Percentiles rank a stretch among this genome's conserved stretches.
phyloP scores from a whole-genome alignment of 352 stramenopile species.

The Phytophthora cactorum region DNA sequence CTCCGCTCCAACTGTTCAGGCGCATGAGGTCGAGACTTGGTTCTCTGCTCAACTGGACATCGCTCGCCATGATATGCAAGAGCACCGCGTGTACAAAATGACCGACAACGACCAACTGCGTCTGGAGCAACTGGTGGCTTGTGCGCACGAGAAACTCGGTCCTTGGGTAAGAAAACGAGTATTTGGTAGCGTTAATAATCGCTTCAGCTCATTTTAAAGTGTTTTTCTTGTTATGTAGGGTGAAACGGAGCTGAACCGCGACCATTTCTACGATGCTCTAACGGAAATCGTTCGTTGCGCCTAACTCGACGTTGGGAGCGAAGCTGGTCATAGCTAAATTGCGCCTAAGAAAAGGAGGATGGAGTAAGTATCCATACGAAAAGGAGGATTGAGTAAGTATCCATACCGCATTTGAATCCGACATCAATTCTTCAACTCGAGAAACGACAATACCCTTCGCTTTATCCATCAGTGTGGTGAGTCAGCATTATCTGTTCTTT shows the following conservation, averaged over 20 bases:
- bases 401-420: too few species aligned
- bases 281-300: constrained; percentile 15
- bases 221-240: constrained; percentile 1
- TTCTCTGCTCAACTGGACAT: constrained; percentile 33
- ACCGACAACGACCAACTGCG: constrained; percentile 17
- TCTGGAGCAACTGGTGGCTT: constrained; percentile 34
- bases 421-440: neutral
- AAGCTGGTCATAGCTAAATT: too few species aligned
- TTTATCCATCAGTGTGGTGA: constrained; percentile 20
- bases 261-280: constrained; percentile 23
- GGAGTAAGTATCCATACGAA: too few species aligned
- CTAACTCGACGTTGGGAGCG: constrained; percentile 5
- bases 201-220: too few species aligned
- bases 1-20: constrained; percentile 16
- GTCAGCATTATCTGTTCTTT: constrained; percentile 19
- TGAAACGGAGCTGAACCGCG: constrained; percentile 17
- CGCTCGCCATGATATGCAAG: constrained; percentile 29
- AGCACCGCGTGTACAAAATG: constrained; percentile 21
- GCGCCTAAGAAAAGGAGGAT: too few species aligned
- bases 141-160: constrained; percentile 28
- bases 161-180: constrained; percentile 18
- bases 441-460: neutral
- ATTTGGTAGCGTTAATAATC: too few species aligned
- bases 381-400: too few species aligned
- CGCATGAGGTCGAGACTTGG: constrained; percentile 35